Evolutionary conservation across 2,329 filamentous ascomycete genomes (phyloP).

Genomic region (Davidsoniella neocaledoniae): DNA sequence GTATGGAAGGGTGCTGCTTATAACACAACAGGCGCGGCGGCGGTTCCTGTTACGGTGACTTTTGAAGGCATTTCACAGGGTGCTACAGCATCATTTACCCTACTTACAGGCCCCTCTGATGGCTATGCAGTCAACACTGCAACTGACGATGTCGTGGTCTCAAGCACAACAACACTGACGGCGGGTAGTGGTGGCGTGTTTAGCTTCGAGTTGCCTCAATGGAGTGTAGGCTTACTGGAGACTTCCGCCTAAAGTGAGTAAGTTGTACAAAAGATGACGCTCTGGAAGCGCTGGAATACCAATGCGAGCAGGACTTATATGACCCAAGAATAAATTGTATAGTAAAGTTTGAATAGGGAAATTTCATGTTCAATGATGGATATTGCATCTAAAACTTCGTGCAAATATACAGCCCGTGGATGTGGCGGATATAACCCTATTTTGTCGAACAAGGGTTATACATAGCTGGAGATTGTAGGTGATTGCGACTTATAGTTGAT

Average conservation of each 20-base stretch:
- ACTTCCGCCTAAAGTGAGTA: constrained; percentile 15
- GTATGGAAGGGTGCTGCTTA: constrained; percentile 37
- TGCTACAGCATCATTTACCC: constrained; percentile 25
- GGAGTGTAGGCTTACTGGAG: constrained; percentile 40
- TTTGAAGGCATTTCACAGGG: constrained; percentile 28
- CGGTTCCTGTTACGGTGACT: constrained; percentile 27
- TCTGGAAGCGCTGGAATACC: too few species aligned
- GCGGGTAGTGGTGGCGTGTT: constrained; percentile 31
- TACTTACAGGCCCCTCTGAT: constrained; percentile 27
- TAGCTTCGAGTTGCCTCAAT: constrained; percentile 33
- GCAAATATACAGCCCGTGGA: too few species aligned
- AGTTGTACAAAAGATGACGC: background rate
- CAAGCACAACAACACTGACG: constrained; percentile 21
- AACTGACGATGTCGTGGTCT: constrained; percentile 33
- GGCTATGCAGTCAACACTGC: constrained; percentile 28
- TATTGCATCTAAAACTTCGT: too few species aligned
- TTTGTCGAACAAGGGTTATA: too few species aligned
- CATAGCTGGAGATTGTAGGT: too few species aligned
- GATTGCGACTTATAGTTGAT: too few species aligned
- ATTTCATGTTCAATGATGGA: too few species aligned
- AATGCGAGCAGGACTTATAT: too few species aligned
- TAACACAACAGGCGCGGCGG: constrained; percentile 29
- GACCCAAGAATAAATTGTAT: too few species aligned
- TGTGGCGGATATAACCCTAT: too few species aligned
- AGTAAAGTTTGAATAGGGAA: too few species aligned